phyloP scores from a whole-genome alignment of 495 filamentous ascomycete species.

The Neurospora sp. region DNA sequence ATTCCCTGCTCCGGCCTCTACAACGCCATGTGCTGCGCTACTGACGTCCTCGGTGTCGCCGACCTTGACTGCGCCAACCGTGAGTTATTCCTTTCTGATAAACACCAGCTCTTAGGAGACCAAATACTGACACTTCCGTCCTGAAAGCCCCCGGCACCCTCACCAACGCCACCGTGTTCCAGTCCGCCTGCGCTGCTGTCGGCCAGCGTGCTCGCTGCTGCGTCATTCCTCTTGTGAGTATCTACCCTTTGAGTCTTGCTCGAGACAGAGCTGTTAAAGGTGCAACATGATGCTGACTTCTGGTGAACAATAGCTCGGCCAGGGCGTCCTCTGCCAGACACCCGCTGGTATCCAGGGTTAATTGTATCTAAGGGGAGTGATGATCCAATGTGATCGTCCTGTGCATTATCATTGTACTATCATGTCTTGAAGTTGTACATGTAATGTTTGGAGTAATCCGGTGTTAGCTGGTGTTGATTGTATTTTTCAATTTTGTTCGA shows the following conservation, averaged over 20 bases:
- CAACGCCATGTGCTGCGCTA: slow-evolving; percentile 33
- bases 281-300: neutral
- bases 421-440: neutral
- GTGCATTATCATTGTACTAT: neutral
- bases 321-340: slow-evolving; percentile 29
- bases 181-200: slow-evolving; percentile 22
- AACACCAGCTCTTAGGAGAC: too few relatives aligned
- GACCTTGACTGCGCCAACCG: slow-evolving; percentile 34
- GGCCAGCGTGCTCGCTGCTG: slow-evolving; percentile 39
- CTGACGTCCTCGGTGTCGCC: slow-evolving; percentile 31
- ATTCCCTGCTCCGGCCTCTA: slow-evolving; percentile 31
- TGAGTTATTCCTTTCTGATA: too few relatives aligned
- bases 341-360: slow-evolving; percentile 13
- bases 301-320: slow-evolving; percentile 12
- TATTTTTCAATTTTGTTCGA: neutral
- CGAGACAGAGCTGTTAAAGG: neutral
- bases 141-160: slow-evolving; percentile 18
- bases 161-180: slow-evolving; percentile 23
- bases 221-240: slow-evolving; percentile 26
- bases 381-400: neutral
- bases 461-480: neutral
- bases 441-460: neutral
- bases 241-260: neutral
- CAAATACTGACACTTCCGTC: too few relatives aligned
- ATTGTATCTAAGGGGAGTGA: slow-evolving; percentile 8